These are phyloP conservation scores for Allantophomopsis lycopodina DNA, from an alignment of 2,329 filamentous ascomycete genomes.

Conservation along the genomic window DNA sequence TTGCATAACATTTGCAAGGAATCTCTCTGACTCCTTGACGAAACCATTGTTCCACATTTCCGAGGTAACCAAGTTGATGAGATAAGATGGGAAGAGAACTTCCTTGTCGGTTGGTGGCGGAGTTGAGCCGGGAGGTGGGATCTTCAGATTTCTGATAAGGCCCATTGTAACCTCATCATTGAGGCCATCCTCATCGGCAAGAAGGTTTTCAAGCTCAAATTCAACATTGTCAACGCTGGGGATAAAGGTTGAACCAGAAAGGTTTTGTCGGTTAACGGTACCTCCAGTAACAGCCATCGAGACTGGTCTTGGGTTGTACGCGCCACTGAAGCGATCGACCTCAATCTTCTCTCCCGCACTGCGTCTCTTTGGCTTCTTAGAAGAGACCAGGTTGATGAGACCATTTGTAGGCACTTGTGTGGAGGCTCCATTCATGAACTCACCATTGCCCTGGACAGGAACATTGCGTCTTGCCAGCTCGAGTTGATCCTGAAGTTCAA, in stretches of 20 bases:
- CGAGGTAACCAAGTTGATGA: constrained; percentile 97
- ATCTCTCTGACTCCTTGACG: constrained; percentile 97
- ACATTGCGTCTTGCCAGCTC: constrained; percentile 61
- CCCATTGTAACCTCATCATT: constrained; percentile 97
- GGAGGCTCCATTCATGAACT: constrained; percentile 48
- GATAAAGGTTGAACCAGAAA: constrained; percentile 65
- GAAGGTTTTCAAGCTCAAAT: constrained; percentile 81
- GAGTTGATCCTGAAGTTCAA: constrained; percentile 83
- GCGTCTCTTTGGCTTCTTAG: constrained; percentile 91
- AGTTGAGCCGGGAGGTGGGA: constrained; percentile 73
- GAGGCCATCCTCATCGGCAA: constrained; percentile 88
- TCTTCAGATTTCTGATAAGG: constrained; percentile 91
- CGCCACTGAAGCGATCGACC: constrained; percentile 77
- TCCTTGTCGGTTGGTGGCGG: constrained; percentile 96
- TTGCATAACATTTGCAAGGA: constrained; percentile 98
- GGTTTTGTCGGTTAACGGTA: constrained; percentile 50
- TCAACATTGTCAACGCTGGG: constrained; percentile 83
- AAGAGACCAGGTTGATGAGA: constrained; percentile 91
- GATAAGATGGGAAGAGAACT: constrained; percentile 93
- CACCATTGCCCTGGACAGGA: constrained; percentile 53
- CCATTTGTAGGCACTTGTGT: constrained; percentile 49
- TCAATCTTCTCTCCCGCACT: constrained; percentile 83
- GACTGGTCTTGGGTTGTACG: constrained; percentile 88
- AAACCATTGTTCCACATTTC: constrained; percentile 99
- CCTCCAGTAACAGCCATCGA: constrained; percentile 78